These are phyloP conservation scores for Hymenoscyphus fraxineus DNA, from an alignment of 2,329 filamentous ascomycete species.

Conservation along the genomic window DNA sequence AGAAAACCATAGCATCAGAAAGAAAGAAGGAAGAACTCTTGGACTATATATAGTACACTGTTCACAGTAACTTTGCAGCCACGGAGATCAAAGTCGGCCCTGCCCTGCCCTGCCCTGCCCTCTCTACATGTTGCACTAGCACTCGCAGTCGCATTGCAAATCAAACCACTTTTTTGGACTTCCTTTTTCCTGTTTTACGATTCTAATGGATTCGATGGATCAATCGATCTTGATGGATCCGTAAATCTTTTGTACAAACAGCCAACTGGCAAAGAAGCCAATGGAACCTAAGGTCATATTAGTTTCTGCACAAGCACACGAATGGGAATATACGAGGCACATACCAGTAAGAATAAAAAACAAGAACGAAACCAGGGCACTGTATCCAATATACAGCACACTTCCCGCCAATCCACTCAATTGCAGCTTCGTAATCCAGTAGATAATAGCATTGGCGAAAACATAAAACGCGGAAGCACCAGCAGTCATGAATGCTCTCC, in stretches of 20 bases:
- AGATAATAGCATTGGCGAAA: constrained; percentile 85
- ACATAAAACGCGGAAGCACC: constrained; percentile 90
- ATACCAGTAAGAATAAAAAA: constrained; percentile 93
- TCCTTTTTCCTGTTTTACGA: background rate
- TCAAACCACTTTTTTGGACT: background rate
- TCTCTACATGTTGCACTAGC: background rate
- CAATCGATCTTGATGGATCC: constrained; percentile 97
- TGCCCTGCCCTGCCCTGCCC: background rate
- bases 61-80: too few relatives aligned
- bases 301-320: constrained; percentile 5
- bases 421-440: constrained; percentile 84
- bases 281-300: constrained; percentile 67
- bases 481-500: constrained; percentile 88
- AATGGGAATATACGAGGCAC: constrained; percentile 35
- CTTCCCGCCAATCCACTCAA: constrained; percentile 81
- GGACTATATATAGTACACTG: background rate
- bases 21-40: background rate
- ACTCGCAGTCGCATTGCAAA: background rate
- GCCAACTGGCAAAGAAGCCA: constrained; percentile 91
- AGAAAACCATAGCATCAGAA: background rate
- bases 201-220: background rate
- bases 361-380: constrained; percentile 78
- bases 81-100: background rate
- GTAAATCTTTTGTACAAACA: constrained; percentile 92
- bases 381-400: constrained; percentile 92